Evolutionary conservation across 2,329 filamentous ascomycete species (phyloP).

Genomic region (Diaporthe helianthi): DNA sequence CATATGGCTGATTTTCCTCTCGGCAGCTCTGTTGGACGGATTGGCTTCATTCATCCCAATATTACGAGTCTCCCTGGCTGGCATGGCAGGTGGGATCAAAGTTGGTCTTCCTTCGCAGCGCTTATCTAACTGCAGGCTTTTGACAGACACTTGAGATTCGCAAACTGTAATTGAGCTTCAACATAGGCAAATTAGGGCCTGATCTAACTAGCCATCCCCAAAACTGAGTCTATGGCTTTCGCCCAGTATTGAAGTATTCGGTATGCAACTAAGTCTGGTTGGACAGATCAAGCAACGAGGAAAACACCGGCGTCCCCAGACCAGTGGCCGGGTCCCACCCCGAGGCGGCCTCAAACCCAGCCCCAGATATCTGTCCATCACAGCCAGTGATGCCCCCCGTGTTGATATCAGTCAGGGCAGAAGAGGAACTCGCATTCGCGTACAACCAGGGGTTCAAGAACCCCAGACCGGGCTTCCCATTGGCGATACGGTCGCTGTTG

Average conservation of each 20-base stretch:
- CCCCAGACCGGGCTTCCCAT: slow-evolving; percentile 50
- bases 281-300: slow-evolving; percentile 29
- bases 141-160: background rate
- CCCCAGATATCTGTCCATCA: slow-evolving; percentile 16
- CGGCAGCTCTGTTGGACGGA: no score
- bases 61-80: no score
- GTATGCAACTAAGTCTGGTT: background rate
- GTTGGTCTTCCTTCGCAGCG: background rate
- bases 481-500: slow-evolving; percentile 56
- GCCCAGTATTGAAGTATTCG: background rate
- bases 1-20: no score
- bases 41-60: background rate
- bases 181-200: background rate
- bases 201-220: background rate
- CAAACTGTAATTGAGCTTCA: background rate
- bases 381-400: slow-evolving; percentile 25
- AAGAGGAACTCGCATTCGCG: slow-evolving; percentile 21
- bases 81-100: no score
- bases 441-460: slow-evolving; percentile 48
- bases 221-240: background rate
- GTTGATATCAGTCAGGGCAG: slow-evolving; percentile 38
- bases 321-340: slow-evolving; percentile 34
- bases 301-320: slow-evolving; percentile 33
- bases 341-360: slow-evolving; percentile 30
- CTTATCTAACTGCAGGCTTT: no score